Evolutionary conservation across 192 early-diverging fungal species (phyloP).

Genomic region (Umbelopsis ramanniana): DNA sequence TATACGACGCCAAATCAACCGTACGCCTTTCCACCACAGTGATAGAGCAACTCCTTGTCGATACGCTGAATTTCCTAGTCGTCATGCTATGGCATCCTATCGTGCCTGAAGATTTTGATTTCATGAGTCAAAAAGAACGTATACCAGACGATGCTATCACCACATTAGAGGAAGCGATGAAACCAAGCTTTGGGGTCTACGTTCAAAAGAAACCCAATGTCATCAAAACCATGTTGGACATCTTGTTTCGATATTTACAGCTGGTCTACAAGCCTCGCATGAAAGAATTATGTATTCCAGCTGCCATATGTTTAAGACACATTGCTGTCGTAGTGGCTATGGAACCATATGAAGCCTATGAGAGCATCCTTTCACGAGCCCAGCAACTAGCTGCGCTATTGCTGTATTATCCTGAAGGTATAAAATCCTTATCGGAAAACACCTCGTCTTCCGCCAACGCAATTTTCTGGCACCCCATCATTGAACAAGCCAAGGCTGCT

Average conservation of each 20-base stretch:
- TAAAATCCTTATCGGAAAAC: neutral
- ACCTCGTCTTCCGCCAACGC: neutral
- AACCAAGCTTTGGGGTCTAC: neutral
- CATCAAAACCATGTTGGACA: neutral
- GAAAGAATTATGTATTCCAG: neutral
- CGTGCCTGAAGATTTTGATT: constrained; percentile 14
- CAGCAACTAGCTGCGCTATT: constrained; percentile 2
- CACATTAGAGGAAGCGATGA: constrained; percentile 5
- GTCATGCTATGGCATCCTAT: neutral
- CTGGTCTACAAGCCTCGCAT: neutral
- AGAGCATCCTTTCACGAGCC: neutral
- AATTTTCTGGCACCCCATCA: constrained; percentile 15
- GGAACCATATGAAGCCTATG: neutral
- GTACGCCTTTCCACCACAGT: neutral
- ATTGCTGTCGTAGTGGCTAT: neutral
- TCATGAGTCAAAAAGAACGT: neutral
- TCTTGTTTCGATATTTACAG: constrained; percentile 12
- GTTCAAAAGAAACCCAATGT: neutral
- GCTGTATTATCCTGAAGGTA: constrained; percentile 8
- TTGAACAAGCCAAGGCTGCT: neutral
- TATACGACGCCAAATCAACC: neutral
- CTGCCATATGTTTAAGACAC: constrained; percentile 8
- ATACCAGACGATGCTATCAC: constrained; percentile 6
- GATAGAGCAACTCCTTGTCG: neutral
- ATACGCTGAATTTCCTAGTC: neutral